Conservation (phyloP, 148 eudicot species). For the Rhododendron vialii region DNA sequence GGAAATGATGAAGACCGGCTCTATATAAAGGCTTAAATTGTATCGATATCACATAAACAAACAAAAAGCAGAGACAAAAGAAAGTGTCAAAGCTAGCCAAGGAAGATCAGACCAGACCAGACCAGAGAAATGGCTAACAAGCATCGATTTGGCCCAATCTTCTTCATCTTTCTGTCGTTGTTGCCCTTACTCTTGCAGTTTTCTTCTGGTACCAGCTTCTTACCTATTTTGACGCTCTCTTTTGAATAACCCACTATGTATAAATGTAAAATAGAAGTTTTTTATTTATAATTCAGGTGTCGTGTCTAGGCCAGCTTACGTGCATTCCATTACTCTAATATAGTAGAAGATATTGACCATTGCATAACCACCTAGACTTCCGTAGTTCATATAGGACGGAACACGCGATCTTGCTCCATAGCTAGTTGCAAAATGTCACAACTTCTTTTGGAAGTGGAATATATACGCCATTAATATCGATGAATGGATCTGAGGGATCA, state of each 20-base stretch:
- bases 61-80: background rate
- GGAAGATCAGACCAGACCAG: background rate
- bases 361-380: background rate
- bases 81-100: background rate
- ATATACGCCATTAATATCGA: background rate
- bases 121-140: background rate
- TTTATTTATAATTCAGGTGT: background rate
- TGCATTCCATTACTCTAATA: too few species aligned
- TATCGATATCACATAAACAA: conserved; percentile 2
- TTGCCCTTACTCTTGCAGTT: conserved; percentile 26
- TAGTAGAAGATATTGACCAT: background rate
- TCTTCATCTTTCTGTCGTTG: conserved; percentile 22
- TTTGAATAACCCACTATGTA: too few species aligned
- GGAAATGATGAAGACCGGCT: background rate
- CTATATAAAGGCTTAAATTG: conserved; percentile 4
- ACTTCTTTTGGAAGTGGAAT: background rate
- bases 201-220: conserved; percentile 19
- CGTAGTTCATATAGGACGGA: too few species aligned
- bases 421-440: background rate
- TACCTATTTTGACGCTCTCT: background rate
- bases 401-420: background rate
- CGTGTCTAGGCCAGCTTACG: background rate
- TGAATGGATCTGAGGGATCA: too few species aligned
- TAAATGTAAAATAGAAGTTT: too few species aligned
- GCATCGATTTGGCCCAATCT: background rate